Conservation (phyloP, 768 basidiomycete species). For the Boletus reticuloceps region DNA sequence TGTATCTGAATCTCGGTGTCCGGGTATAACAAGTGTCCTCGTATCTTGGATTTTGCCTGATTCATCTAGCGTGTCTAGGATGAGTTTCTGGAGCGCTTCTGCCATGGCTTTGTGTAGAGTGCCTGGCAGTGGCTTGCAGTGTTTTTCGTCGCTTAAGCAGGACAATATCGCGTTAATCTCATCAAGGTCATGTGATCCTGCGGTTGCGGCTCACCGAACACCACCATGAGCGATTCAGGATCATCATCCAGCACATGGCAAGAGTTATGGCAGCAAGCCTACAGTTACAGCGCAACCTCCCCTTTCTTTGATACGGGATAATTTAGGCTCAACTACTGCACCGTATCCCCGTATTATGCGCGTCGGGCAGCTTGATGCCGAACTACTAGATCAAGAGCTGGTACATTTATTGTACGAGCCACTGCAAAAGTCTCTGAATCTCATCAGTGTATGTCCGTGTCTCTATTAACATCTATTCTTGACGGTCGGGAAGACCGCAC, state of each 20-base stretch:
- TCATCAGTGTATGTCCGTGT: slow-evolving; percentile 56
- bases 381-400: slow-evolving; percentile 86
- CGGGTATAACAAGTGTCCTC: slow-evolving; percentile 64
- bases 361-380: slow-evolving; percentile 90
- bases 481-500: slow-evolving; percentile 44
- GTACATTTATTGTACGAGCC: slow-evolving; percentile 80
- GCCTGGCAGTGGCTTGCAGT: slow-evolving; percentile 1
- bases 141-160: neutral
- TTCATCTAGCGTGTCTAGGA: slow-evolving; percentile 69
- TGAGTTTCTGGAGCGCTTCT: slow-evolving; percentile 74
- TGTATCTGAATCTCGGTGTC: slow-evolving; percentile 51
- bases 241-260: slow-evolving; percentile 20
- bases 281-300: slow-evolving; percentile 58
- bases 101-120: slow-evolving; percentile 46
- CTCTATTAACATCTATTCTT: slow-evolving; percentile 4
- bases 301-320: slow-evolving; percentile 46
- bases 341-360: slow-evolving; percentile 56
- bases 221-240: slow-evolving; percentile 13
- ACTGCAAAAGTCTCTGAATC: slow-evolving; percentile 65
- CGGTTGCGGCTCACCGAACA: neutral
- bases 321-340: slow-evolving; percentile 32
- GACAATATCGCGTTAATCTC: slow-evolving; percentile 9
- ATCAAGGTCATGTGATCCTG: slow-evolving; percentile 17
- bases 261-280: slow-evolving; percentile 56
- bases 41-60: slow-evolving; percentile 63